A percentile compares a stretch with the other conserved stretches of the same genome.
Conservation (phyloP, 2,329 filamentous ascomycete genomes). For the Paecilomyces niveus region DNA sequence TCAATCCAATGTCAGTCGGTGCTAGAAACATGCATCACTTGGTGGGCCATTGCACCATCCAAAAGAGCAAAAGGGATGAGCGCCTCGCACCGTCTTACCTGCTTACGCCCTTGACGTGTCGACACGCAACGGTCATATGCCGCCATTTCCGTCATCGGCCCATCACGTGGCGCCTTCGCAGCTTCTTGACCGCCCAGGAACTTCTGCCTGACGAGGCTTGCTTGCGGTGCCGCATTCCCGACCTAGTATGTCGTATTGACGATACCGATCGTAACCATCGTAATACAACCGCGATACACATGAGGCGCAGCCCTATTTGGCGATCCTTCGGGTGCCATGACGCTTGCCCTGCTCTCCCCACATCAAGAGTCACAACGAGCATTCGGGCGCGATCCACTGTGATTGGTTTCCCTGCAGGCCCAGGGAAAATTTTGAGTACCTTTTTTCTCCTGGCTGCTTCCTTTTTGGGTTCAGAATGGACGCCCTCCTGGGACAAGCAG, state of each 20-base stretch:
- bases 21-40: neutral
- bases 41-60: neutral
- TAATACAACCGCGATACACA: constrained; percentile 11
- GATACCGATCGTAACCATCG: constrained; percentile 12
- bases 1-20: neutral
- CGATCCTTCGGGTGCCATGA: constrained; percentile 17
- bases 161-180: constrained; percentile 23
- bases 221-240: neutral
- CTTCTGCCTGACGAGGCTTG: neutral
- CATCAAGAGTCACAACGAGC: neutral
- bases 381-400: neutral
- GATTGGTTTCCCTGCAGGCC: neutral
- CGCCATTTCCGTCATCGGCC: constrained; percentile 12
- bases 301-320: constrained; percentile 13
- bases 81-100: constrained; percentile 1
- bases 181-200: constrained; percentile 6
- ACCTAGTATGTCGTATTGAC: constrained; percentile 9
- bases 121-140: constrained; percentile 1
- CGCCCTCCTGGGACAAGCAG: neutral
- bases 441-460: constrained; percentile 2
- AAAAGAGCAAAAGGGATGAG: neutral
- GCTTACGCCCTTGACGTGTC: constrained; percentile 5
- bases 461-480: neutral
- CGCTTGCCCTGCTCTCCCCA: constrained; percentile 3
- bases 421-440: neutral